Conservation (phyloP, 306 rosid species). For the Cicer yamashitae region DNA sequence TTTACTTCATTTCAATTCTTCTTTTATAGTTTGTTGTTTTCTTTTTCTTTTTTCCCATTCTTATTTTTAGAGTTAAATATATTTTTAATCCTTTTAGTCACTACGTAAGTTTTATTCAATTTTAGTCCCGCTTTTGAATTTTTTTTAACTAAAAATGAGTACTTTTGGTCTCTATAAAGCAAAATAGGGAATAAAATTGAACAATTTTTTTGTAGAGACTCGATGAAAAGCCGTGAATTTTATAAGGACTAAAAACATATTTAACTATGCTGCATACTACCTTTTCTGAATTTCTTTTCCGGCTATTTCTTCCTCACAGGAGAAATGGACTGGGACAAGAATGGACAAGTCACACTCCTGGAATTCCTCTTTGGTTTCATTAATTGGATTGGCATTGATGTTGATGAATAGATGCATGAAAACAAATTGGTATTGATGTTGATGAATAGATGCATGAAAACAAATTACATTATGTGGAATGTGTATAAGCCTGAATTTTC, state of each 20-base stretch:
- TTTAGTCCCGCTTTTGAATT: no score
- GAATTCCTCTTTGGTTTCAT: conserved; percentile 88
- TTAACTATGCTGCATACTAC: no score
- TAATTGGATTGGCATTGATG: conserved; percentile 83
- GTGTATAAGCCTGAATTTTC: conserved; percentile 30
- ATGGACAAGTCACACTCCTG: conserved; percentile 77
- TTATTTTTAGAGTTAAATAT: neutral
- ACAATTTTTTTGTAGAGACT: no score
- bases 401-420: conserved; percentile 57
- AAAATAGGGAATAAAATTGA: no score
- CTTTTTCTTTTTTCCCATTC: neutral
- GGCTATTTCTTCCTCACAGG: conserved; percentile 48
- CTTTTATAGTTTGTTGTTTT: conserved; percentile 19
- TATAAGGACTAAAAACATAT: no score
- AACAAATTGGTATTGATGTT: conserved; percentile 56
- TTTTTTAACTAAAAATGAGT: no score
- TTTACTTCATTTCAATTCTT: conserved; percentile 42
- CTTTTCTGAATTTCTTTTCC: conserved; percentile 11
- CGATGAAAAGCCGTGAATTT: no score
- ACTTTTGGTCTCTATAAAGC: no score
- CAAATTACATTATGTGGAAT: conserved; percentile 38
- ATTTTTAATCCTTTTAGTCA: no score
- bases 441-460: conserved; percentile 57
- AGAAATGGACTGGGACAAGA: conserved; percentile 92
- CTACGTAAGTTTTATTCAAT: no score